phyloP scores from a whole-genome alignment of 2,329 filamentous ascomycete species.

The Hyphodiscus sp. region DNA sequence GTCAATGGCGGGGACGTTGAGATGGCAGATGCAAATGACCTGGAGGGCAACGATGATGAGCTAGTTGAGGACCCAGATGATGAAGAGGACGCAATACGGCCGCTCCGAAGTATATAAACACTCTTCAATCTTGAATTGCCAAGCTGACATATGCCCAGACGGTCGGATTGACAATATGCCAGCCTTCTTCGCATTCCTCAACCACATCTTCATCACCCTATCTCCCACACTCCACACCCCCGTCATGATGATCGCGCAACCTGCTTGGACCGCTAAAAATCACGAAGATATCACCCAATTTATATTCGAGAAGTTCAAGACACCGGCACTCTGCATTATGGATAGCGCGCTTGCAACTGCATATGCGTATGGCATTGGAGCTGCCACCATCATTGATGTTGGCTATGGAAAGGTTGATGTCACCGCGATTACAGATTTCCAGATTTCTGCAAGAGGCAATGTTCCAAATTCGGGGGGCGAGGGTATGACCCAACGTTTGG shows the following conservation, averaged over 20 bases:
- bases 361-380: slow-evolving; percentile 70
- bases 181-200: slow-evolving; percentile 87
- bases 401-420: slow-evolving; percentile 90
- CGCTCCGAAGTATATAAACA: slow-evolving; percentile 51
- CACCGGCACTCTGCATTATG: slow-evolving; percentile 83
- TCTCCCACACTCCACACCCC: slow-evolving; percentile 92
- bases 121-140: slow-evolving; percentile 1
- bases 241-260: slow-evolving; percentile 82
- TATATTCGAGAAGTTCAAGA: slow-evolving; percentile 96
- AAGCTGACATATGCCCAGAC: slow-evolving; percentile 35
- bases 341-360: slow-evolving; percentile 83
- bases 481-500: slow-evolving; percentile 70
- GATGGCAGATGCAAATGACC: slow-evolving; percentile 27
- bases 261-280: slow-evolving; percentile 83
- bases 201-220: slow-evolving; percentile 83
- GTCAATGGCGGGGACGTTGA: slow-evolving; percentile 30
- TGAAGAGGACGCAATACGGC: slow-evolving; percentile 84
- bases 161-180: slow-evolving; percentile 86
- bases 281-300: slow-evolving; percentile 86
- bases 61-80: slow-evolving; percentile 53
- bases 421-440: slow-evolving; percentile 80
- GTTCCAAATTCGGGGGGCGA: slow-evolving; percentile 72
- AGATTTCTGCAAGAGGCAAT: slow-evolving; percentile 58
- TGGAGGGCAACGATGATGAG: slow-evolving; percentile 49
- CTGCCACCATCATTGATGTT: slow-evolving; percentile 83